phyloP scores from a whole-genome alignment of 345 rosid species.

The Trapa incisa region DNA sequence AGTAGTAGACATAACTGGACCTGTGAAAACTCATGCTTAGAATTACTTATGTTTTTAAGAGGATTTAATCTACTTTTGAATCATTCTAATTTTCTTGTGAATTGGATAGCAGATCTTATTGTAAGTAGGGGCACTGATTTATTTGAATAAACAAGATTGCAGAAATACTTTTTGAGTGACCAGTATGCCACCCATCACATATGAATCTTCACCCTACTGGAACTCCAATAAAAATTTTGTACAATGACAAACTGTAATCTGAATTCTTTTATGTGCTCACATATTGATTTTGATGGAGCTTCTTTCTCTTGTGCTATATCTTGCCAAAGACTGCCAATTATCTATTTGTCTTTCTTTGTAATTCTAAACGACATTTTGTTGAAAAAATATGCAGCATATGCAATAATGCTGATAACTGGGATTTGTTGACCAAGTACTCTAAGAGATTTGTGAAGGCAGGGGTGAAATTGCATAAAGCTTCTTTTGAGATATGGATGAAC shows the following conservation, averaged over 20 bases:
- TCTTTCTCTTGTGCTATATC: not conserved
- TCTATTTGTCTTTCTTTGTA: not conserved
- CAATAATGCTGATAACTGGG: slow-evolving; percentile 46
- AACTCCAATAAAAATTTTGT: not conserved
- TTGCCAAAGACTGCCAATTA: not conserved
- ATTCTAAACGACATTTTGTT: slow-evolving; percentile 7
- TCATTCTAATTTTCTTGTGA: not conserved
- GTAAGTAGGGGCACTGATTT: not conserved
- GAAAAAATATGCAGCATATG: slow-evolving; percentile 52
- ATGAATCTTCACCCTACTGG: too few species aligned
- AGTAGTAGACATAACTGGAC: not conserved
- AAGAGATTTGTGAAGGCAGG: slow-evolving; percentile 54
- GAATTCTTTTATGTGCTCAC: not conserved
- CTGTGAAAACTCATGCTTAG: not conserved
- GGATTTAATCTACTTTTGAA: not conserved
- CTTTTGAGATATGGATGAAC: slow-evolving; percentile 77
- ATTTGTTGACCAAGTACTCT: slow-evolving; percentile 45
- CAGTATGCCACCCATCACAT: too few species aligned
- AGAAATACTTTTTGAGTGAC: too few species aligned
- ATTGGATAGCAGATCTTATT: not conserved
- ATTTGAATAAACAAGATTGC: not conserved
- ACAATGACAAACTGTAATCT: not conserved
- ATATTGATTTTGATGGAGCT: not conserved
- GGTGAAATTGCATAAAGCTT: slow-evolving; percentile 46
- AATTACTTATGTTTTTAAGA: not conserved